A percentile compares a stretch with the other conserved stretches of the same genome.
These are phyloP conservation scores for Aspergillus carlsbadensis DNA, from an alignment of 495 filamentous ascomycete species.

Conservation along the genomic window DNA sequence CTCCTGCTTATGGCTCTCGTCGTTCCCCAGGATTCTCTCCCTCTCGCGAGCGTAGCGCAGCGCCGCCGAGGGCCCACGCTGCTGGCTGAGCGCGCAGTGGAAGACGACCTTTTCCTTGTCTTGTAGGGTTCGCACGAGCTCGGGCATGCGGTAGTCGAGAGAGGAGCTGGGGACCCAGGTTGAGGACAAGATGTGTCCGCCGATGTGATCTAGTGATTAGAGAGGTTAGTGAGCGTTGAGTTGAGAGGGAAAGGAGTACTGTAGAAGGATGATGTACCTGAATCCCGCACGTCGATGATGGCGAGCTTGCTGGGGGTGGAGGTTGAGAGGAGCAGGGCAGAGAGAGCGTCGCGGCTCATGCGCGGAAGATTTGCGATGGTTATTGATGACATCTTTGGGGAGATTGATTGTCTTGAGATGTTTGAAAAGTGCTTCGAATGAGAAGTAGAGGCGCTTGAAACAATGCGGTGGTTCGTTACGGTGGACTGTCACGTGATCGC, in stretches of 20 bases:
- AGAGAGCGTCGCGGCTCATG: conserved; percentile 62
- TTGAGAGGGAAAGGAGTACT: background rate
- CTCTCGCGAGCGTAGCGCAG: conserved; percentile 45
- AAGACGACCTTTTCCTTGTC: conserved; percentile 86
- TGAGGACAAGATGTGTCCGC: conserved; percentile 79
- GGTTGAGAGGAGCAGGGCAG: conserved; percentile 41
- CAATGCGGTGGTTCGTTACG: background rate
- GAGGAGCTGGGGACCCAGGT: conserved; percentile 71
- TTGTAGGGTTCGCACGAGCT: conserved; percentile 73
- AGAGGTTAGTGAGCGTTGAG: background rate
- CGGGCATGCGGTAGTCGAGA: conserved; percentile 74
- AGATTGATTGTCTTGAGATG: background rate
- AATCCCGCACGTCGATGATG: conserved; percentile 87
- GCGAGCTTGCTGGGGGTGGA: conserved; percentile 52
- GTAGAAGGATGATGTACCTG: conserved; percentile 46
- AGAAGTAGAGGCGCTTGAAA: background rate
- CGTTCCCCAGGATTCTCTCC: conserved; percentile 30
- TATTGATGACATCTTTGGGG: conserved; percentile 49
- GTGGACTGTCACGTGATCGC: conserved; percentile 13
- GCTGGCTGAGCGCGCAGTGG: conserved; percentile 92
- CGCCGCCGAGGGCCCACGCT: conserved; percentile 57
- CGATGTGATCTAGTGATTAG: conserved; percentile 68
- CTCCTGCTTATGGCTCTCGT: conserved; percentile 56
- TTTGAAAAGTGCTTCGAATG: background rate
- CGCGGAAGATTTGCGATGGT: conserved; percentile 62